Base-by-base conservation (phyloP, 1,284 basidiomycete species). In the Apiotrichum sp. region DNA sequence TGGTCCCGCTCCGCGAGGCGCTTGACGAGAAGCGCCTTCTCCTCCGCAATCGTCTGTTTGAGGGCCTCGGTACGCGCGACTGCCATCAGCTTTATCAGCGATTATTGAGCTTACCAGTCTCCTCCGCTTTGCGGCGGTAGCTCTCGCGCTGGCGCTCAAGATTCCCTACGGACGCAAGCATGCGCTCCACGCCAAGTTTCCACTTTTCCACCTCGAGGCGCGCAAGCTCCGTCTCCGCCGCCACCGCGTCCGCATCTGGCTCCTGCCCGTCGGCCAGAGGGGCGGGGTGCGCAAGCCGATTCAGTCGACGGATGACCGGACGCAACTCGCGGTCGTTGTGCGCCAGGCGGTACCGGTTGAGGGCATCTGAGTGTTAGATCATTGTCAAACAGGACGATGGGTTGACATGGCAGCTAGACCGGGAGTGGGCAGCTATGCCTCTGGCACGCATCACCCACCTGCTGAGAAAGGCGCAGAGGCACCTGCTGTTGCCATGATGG, bases 261-360 rank as follows among this genome's bases (percentile, higher is more conserved):
- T 34, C 41, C 29, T 43, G 32, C n/a, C 49, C 36, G 9, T 34
- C n/a, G 9, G 16, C 14, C 29, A 6, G 11, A 16, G 14, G 16
- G 9, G 22, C 16, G 11, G 59, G 40, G 13, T 58, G 53, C 3
- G 67, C 57, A 5, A 71, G 56, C 5, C 63, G 56, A 47, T 71
- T 66, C 31, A 74, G 51, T 2, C 72, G 65, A 4, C 64, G 64
- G 7, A 65, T 45, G 35, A 74, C 59, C 0, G 65, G 56, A 48
- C 67, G 65, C 44, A 70, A 48, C 10, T 73, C 72, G 46, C 64
- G 52, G 49, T 74, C 72, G 11, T 66, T 54, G 57, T 74, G 71
- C 13, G 67, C 64, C 14, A 74, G 62, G 9, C 72, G 67, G 50
- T 59, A 74, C 8, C 69, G 66, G 53, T 71, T 74, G 11, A 72